These are phyloP conservation scores for Saururus chinensis DNA, from an alignment of 164 flowering plant genomes.

Conservation along the genomic window DNA sequence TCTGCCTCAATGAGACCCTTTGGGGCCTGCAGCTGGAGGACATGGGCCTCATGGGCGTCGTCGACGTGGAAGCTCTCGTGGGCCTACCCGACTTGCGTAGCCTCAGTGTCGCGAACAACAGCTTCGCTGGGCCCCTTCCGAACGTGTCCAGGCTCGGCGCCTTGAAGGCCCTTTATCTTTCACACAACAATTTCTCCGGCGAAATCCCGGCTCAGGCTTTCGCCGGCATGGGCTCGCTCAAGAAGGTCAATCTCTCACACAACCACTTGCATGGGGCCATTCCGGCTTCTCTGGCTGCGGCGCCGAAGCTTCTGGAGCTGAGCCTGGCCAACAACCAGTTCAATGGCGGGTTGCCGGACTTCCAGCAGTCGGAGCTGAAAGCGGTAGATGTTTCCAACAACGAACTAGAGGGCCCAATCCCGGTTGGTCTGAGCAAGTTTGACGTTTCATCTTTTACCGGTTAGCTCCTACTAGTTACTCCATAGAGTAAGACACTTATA, in stretches of 20 bases:
- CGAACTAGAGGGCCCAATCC: slow-evolving; percentile 33
- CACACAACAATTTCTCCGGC: slow-evolving; percentile 9
- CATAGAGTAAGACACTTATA: no score
- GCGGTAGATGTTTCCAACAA: slow-evolving; percentile 43
- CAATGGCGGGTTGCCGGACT: slow-evolving; percentile 29
- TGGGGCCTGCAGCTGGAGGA: slow-evolving; percentile 8
- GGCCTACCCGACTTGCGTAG: slow-evolving; percentile 21
- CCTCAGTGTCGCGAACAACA: slow-evolving; percentile 37
- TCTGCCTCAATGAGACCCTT: neutral
- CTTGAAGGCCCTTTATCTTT: slow-evolving; percentile 5
- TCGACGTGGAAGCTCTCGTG: slow-evolving; percentile 19
- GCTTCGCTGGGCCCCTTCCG: slow-evolving; percentile 24
- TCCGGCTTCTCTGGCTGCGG: slow-evolving; percentile 19
- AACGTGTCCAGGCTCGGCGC: slow-evolving; percentile 7
- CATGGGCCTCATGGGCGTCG: slow-evolving; percentile 26
- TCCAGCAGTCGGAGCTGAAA: slow-evolving; percentile 26
- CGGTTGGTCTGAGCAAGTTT: slow-evolving; percentile 15
- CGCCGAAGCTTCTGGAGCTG: slow-evolving; percentile 19
- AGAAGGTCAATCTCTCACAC: slow-evolving; percentile 23
- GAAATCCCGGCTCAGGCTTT: slow-evolving; percentile 16
- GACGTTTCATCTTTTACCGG: slow-evolving; percentile 19
- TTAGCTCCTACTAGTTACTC: neutral
- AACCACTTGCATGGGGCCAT: slow-evolving; percentile 36
- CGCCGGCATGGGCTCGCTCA: slow-evolving; percentile 25
- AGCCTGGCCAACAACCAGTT: slow-evolving; percentile 35